A percentile compares a stretch with the other conserved stretches of the same genome.
Evolutionary conservation across 2,329 filamentous ascomycete genomes (phyloP).

Genomic region (Penicillium sp.): DNA sequence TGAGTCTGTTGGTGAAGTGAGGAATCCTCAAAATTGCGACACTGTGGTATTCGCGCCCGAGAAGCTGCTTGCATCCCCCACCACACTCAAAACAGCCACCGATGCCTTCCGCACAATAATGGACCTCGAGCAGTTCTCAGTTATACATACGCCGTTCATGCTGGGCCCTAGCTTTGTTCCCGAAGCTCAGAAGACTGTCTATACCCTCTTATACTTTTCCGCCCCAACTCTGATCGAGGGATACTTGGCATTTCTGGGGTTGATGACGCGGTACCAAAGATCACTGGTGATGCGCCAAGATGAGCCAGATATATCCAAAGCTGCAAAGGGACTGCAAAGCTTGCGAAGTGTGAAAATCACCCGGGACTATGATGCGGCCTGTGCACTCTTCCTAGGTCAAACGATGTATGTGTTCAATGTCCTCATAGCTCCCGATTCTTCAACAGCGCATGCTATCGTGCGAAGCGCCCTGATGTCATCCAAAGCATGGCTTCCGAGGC

Average conservation of each 20-base stretch:
- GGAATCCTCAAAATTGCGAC: slow-evolving; percentile 7
- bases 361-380: slow-evolving; percentile 27
- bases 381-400: slow-evolving; percentile 29
- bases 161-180: slow-evolving; percentile 23
- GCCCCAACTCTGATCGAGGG: slow-evolving; percentile 24
- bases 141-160: slow-evolving; percentile 26
- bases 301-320: slow-evolving; percentile 23
- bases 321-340: slow-evolving; percentile 24
- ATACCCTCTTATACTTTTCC: slow-evolving; percentile 19
- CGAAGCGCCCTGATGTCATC: slow-evolving; percentile 31
- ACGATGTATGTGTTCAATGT: slow-evolving; percentile 34
- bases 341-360: slow-evolving; percentile 22
- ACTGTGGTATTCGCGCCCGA: slow-evolving; percentile 14
- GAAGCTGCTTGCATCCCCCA: slow-evolving; percentile 17
- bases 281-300: slow-evolving; percentile 22
- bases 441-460: slow-evolving; percentile 29
- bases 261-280: slow-evolving; percentile 28
- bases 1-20: slow-evolving; percentile 3
- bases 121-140: slow-evolving; percentile 22
- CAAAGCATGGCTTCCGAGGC: slow-evolving; percentile 29
- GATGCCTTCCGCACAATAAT: slow-evolving; percentile 24
- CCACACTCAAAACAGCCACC: slow-evolving; percentile 16
- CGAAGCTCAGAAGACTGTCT: slow-evolving; percentile 19
- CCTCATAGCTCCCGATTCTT: slow-evolving; percentile 27
- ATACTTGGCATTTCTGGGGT: slow-evolving; percentile 25